These are phyloP conservation scores for Kingdonia uniflora DNA, from an alignment of 164 flowering plant genomes.

Conservation along the genomic window DNA sequence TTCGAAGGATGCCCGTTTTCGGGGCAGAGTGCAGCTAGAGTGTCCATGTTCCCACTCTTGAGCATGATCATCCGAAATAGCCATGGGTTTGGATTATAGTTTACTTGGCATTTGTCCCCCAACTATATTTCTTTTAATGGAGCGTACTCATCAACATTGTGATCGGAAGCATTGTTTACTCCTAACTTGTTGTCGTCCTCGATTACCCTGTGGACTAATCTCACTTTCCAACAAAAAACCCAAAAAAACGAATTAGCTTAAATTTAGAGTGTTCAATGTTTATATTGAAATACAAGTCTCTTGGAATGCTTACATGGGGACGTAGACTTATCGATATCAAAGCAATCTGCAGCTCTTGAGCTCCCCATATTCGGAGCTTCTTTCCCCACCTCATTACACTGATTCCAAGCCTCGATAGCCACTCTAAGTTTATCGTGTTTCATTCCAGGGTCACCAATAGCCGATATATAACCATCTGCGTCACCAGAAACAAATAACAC, in stretches of 20 bases:
- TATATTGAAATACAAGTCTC: neutral
- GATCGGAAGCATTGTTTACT: slow-evolving; percentile 27
- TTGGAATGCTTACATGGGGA: slow-evolving; percentile 12
- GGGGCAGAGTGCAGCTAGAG: slow-evolving; percentile 27
- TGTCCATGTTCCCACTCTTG: slow-evolving; percentile 34
- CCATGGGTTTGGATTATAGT: slow-evolving; percentile 49
- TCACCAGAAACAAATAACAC: too few relatives aligned
- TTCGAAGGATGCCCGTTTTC: slow-evolving; percentile 35
- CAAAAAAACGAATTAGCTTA: neutral
- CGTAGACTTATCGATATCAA: slow-evolving; percentile 27
- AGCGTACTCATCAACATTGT: slow-evolving; percentile 39
- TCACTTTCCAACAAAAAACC: neutral
- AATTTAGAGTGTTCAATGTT: too few relatives aligned
- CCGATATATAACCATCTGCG: slow-evolving; percentile 26
- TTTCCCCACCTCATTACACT: slow-evolving; percentile 60
- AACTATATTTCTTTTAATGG: slow-evolving; percentile 48
- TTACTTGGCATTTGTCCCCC: slow-evolving; percentile 42
- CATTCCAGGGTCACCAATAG: slow-evolving; percentile 55
- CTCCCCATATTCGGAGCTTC: slow-evolving; percentile 51
- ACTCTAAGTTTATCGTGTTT: slow-evolving; percentile 36
- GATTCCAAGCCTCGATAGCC: slow-evolving; percentile 61
- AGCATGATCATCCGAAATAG: slow-evolving; percentile 39
- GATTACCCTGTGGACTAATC: slow-evolving; percentile 32
- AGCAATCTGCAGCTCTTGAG: slow-evolving; percentile 64
- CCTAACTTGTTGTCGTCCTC: slow-evolving; percentile 51